phyloP scores from a whole-genome alignment of 768 basidiomycete species.

The Auriscalpium orientale region DNA sequence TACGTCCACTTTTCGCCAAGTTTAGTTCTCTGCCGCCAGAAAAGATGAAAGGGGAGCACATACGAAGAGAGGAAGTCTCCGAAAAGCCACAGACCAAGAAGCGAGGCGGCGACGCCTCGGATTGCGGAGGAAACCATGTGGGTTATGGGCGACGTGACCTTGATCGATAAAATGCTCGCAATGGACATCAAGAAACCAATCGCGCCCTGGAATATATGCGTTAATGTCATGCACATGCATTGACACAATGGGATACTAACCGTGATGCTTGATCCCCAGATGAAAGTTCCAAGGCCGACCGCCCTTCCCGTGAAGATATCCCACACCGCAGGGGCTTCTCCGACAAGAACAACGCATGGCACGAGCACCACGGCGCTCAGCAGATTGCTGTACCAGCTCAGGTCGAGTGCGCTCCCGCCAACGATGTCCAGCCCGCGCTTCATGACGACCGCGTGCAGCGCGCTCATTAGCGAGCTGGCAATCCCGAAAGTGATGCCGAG shows the following conservation, averaged over 20 bases:
- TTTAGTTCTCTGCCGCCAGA: neutral
- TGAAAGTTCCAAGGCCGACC: conserved; percentile 52
- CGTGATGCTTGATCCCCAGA: conserved; percentile 74
- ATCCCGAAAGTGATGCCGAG: conserved; percentile 78
- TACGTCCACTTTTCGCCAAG: conserved; percentile 57
- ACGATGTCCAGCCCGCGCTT: conserved; percentile 79
- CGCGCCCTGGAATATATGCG: conserved; percentile 45
- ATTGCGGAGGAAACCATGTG: conserved; percentile 97
- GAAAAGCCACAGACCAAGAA: conserved; percentile 78
- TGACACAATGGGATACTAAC: conserved; percentile 31
- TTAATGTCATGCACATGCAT: neutral
- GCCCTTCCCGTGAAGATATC: conserved; percentile 45
- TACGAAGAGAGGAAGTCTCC: conserved; percentile 72
- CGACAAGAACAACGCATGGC: conserved; percentile 67
- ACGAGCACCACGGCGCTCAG: conserved; percentile 65
- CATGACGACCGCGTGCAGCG: conserved; percentile 89
- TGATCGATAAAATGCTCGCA: conserved; percentile 88
- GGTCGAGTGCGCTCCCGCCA: conserved; percentile 72
- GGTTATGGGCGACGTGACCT: conserved; percentile 94
- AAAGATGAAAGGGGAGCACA: conserved; percentile 22
- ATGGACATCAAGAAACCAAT: conserved; percentile 94
- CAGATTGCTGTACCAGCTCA: conserved; percentile 91
- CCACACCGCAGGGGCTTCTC: conserved; percentile 61
- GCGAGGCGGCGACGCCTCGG: conserved; percentile 85
- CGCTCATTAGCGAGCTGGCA: conserved; percentile 77